Conservation (phyloP, 768 basidiomycete genomes). For the Gymnopilus junonius region DNA sequence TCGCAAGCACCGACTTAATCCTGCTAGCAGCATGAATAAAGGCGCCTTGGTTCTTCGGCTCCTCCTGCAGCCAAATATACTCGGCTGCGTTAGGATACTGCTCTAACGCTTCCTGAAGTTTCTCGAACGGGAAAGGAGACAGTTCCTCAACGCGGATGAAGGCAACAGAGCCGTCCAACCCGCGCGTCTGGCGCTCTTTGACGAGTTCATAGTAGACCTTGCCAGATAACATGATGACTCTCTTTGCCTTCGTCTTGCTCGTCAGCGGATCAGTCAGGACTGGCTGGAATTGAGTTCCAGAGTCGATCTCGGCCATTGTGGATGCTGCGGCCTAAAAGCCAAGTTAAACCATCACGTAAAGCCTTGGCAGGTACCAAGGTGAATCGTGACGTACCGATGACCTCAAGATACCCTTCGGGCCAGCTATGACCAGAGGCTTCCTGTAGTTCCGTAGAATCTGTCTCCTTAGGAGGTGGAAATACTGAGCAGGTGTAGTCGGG, state of each 20-base stretch:
- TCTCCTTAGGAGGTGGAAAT: slow-evolving; percentile 90
- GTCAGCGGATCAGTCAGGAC: slow-evolving; percentile 60
- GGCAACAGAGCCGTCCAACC: slow-evolving; percentile 56
- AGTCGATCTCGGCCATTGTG: slow-evolving; percentile 59
- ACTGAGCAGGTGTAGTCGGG: slow-evolving; percentile 89
- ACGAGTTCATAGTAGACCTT: slow-evolving; percentile 90
- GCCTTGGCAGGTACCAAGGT: background rate
- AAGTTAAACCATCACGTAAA: too few species aligned
- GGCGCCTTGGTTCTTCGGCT: slow-evolving; percentile 87
- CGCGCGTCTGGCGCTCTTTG: slow-evolving; percentile 62
- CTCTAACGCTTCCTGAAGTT: slow-evolving; percentile 49
- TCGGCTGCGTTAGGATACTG: slow-evolving; percentile 48
- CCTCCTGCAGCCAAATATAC: slow-evolving; percentile 81
- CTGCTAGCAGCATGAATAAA: slow-evolving; percentile 69
- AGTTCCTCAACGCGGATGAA: slow-evolving; percentile 86
- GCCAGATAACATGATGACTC: slow-evolving; percentile 78
- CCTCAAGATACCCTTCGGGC: slow-evolving; percentile 83
- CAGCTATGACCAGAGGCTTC: slow-evolving; percentile 84
- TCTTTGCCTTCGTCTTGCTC: slow-evolving; percentile 46
- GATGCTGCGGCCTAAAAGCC: slow-evolving; percentile 78
- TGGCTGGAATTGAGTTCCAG: slow-evolving; percentile 66
- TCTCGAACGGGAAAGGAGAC: slow-evolving; percentile 82
- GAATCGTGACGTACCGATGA: slow-evolving; percentile 56
- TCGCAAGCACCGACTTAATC: slow-evolving; percentile 55
- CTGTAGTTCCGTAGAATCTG: slow-evolving; percentile 86